Conservation (phyloP, 2,329 filamentous ascomycete genomes). For the Stagonosporopsis chrysanthemi region DNA sequence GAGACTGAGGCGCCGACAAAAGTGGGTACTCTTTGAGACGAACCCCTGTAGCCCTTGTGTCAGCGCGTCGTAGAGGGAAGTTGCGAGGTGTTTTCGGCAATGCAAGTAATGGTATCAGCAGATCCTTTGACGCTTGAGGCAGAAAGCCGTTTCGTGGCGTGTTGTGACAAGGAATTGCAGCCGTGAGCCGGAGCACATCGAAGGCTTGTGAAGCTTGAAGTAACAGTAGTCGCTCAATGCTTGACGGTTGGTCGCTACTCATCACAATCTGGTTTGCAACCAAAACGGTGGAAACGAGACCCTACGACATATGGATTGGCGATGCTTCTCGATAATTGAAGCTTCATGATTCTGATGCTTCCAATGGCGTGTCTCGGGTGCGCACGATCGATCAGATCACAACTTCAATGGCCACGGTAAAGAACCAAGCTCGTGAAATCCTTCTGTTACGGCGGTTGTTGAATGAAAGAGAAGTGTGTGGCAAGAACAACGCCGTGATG, state of each 20-base stretch:
- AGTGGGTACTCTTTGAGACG: constrained; percentile 20
- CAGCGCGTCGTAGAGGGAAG: constrained; percentile 8
- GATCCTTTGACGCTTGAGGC: neutral
- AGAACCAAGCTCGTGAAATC: neutral
- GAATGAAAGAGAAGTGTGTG: neutral
- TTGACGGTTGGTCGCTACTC: neutral
- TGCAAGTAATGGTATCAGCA: constrained; percentile 7
- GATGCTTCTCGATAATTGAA: neutral
- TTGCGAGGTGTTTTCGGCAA: constrained; percentile 6
- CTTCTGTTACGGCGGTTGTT: no score
- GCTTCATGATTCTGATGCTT: no score
- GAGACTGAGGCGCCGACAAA: constrained; percentile 25
- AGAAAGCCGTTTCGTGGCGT: constrained; percentile 1
- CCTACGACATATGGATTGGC: neutral
- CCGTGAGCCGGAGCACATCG: neutral
- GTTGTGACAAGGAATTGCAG: constrained; percentile 1
- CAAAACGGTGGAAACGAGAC: no score
- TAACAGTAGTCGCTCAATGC: neutral
- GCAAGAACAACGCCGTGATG: neutral
- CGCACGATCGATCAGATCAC: neutral
- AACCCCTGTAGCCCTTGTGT: constrained; percentile 20
- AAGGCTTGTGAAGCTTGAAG: constrained; percentile 3
- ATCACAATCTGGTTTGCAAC: neutral
- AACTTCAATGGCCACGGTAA: neutral
- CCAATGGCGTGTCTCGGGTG: neutral